A percentile compares a stretch with the other conserved stretches of the same genome.
These are phyloP conservation scores for Alloteropsis semialata DNA, from an alignment of 176 grass and related monocot genomes.

Conservation along the genomic window DNA sequence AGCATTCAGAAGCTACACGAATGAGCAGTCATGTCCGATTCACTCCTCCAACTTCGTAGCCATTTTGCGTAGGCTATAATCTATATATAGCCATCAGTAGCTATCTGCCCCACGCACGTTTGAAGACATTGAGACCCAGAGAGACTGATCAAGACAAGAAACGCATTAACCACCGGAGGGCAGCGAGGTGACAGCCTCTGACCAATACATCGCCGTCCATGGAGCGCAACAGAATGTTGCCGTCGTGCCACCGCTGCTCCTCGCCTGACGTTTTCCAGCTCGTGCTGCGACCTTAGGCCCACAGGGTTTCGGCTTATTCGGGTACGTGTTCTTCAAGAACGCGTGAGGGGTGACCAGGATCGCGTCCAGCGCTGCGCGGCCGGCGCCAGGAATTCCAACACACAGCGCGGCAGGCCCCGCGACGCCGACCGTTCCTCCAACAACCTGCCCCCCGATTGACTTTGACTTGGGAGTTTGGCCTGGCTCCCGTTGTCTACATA, in stretches of 20 bases:
- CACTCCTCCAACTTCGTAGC: background rate
- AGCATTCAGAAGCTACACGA: background rate
- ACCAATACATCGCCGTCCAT: background rate
- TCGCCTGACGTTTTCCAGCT: background rate
- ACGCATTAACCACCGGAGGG: slow-evolving; percentile 4
- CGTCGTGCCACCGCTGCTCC: slow-evolving; percentile 20
- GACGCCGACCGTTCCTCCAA: background rate
- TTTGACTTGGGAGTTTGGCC: slow-evolving; percentile 29
- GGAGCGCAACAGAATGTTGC: slow-evolving; percentile 36
- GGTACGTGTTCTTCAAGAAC: background rate
- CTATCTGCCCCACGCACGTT: background rate
- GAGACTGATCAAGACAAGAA: slow-evolving; percentile 2
- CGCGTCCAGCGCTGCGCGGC: background rate
- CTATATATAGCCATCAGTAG: background rate
- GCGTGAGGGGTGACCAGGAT: background rate
- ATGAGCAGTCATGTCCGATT: background rate
- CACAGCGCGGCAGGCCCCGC: background rate
- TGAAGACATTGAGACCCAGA: background rate
- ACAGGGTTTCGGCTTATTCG: background rate
- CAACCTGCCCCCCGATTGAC: slow-evolving; percentile 28
- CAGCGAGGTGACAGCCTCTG: slow-evolving; percentile 33
- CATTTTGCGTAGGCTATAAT: background rate
- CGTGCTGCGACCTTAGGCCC: background rate
- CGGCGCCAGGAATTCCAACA: slow-evolving; percentile 13
- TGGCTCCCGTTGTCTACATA: background rate